Evolutionary conservation across 768 basidiomycete species (phyloP), one percentile per base, ranked within the genome.

Genomic region (Favolaschia claudopus): DNA sequence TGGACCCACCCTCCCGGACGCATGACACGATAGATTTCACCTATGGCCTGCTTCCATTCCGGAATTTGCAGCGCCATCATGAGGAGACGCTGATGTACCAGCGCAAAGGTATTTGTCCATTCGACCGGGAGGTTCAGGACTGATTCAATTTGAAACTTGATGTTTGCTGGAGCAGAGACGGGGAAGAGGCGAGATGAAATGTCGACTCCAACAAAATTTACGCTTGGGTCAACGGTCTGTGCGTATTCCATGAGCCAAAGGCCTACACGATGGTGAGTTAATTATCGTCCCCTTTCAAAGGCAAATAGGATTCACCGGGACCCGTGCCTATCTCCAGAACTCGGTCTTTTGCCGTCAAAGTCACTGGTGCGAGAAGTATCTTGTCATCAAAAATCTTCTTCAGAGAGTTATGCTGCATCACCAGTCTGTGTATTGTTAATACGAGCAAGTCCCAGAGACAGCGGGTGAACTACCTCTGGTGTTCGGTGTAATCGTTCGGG

Each of bases 11-110:
- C 59, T 38, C 59, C 63, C 17, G 52, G 58, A 27, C 31, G 33
- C 36, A 64, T 38, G 19, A 60, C 59, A 5, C 54, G 58, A 45
- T 64, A 22, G 12, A 64, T 60, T 20, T 64, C 59, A 12, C 42
- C 40, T 8, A 64, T 2, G 7, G 53, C 63, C n/a, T 39, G 39
- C 13, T 13, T 45, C 63, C 63, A 64, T 34, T 64, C 53, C 19
- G 47, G 29, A 12, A 28, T 45, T 19, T 22, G 36, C 9, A 64
- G 48, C 29, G 53, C 58, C 36, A 45, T 14, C 32, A 60, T 46
- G 37, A 60, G 59, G 15, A 64, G 46, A 17, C 59, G 63, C 33
- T 64, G 58, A n/a, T 64, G 51, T 32, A 60, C 63, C 34, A 64
- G 34, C 29, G 42, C 37, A 33, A 56, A 64, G 5, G 42, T 44